These are phyloP conservation scores for Microthyrium microscopicum DNA, from an alignment of 2,329 filamentous ascomycete genomes.

Conservation along the genomic window DNA sequence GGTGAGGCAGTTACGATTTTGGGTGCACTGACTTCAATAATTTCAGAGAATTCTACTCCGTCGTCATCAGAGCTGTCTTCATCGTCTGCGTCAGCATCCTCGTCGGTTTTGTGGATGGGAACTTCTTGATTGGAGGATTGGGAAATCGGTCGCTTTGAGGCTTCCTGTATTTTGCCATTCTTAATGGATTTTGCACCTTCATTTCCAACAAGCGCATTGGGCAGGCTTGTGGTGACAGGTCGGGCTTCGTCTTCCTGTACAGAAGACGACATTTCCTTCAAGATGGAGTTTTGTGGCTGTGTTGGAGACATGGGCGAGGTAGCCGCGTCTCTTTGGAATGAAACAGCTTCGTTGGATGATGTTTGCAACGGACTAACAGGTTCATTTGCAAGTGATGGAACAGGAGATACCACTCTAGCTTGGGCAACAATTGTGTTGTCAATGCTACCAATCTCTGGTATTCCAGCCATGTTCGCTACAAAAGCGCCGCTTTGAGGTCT, in stretches of 20 bases:
- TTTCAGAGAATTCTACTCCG: conserved; percentile 37
- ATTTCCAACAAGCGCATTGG: neutral
- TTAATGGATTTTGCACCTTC: neutral
- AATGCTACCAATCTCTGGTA: conserved; percentile 4
- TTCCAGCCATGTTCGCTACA: neutral
- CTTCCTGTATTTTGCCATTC: neutral
- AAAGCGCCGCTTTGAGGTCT: neutral
- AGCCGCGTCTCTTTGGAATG: too few relatives aligned
- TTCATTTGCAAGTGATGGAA: too few relatives aligned
- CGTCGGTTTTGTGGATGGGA: conserved; percentile 9
- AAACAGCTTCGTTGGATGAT: too few relatives aligned
- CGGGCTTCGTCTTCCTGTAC: neutral
- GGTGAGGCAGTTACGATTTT: conserved; percentile 4
- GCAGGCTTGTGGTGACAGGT: neutral
- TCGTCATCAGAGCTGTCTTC: conserved; percentile 29
- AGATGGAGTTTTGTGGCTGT: neutral
- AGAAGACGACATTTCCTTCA: neutral
- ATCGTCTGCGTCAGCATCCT: conserved; percentile 9
- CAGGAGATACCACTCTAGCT: too few relatives aligned
- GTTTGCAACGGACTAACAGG: too few relatives aligned
- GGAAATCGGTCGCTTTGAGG: neutral
- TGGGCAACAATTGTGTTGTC: too few relatives aligned
- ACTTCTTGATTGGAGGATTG: neutral
- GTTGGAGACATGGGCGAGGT: too few relatives aligned
- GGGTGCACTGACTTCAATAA: conserved; percentile 5